Percentiles rank a stretch among this genome's conserved stretches.
phyloP scores from a whole-genome alignment of 2,329 filamentous ascomycete genomes.

The Hypoxylon sp. region DNA sequence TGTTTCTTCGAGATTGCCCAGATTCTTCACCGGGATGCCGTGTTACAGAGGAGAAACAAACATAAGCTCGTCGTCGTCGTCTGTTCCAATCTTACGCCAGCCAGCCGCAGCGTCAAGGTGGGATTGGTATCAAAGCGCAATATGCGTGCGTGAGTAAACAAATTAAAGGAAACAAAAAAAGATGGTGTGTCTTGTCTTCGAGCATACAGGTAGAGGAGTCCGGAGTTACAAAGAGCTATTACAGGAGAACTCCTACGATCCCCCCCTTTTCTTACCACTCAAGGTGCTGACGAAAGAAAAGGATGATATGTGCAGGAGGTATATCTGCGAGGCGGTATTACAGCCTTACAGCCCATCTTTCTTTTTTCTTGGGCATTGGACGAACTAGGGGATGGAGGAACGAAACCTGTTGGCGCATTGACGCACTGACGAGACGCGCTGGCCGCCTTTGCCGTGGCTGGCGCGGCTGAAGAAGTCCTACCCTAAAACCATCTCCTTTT shows the following conservation, averaged over 20 bases:
- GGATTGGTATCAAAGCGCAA: not conserved
- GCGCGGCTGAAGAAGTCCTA: constrained; percentile 31
- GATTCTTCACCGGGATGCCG: constrained; percentile 11
- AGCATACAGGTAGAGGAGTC: constrained; percentile 19
- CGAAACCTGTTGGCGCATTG: constrained; percentile 9
- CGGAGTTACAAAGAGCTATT: constrained; percentile 27
- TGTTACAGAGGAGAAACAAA: not conserved
- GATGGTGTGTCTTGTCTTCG: not conserved
- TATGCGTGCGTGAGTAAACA: too few species aligned
- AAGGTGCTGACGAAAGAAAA: constrained; percentile 23
- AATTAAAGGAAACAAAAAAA: too few species aligned
- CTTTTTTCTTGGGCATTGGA: not conserved
- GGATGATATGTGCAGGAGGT: constrained; percentile 26
- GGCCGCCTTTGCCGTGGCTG: not conserved
- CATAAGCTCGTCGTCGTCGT: not conserved
- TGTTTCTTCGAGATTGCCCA: not conserved
- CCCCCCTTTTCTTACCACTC: constrained; percentile 2
- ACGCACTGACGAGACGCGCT: not conserved
- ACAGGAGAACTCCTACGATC: constrained; percentile 18
- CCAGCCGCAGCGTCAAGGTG: not conserved
- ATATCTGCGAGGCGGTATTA: constrained; percentile 24
- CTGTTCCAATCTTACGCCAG: not conserved
- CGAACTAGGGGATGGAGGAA: not conserved
- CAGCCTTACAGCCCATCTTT: constrained; percentile 22
- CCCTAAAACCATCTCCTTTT: constrained; percentile 4